Conservation (phyloP, 768 basidiomycete species). For the Suillus spraguei region DNA sequence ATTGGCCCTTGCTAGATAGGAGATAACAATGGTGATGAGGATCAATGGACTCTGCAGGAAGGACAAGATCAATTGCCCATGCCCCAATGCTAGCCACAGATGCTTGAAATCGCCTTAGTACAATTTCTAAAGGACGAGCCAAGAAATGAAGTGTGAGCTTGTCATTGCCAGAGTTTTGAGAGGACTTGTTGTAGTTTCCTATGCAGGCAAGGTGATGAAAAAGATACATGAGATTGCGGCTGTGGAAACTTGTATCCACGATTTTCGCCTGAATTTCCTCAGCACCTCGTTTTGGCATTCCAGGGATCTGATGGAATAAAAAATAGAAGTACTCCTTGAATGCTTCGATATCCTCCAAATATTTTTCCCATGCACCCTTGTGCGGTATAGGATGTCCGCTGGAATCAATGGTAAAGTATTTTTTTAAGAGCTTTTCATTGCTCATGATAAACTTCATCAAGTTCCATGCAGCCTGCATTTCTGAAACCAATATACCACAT, state of each 20-base stretch:
- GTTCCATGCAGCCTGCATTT: neutral
- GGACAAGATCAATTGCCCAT: neutral
- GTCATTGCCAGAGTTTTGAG: neutral
- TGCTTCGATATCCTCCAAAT: neutral
- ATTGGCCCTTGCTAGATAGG: neutral
- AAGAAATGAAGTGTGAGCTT: neutral
- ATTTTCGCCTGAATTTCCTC: neutral
- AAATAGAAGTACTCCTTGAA: neutral
- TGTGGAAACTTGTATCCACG: neutral
- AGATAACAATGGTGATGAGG: neutral
- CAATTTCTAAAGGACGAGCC: neutral
- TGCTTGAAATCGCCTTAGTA: neutral
- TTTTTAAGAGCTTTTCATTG: neutral
- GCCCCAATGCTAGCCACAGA: neutral
- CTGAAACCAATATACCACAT: neutral
- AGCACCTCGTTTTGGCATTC: neutral
- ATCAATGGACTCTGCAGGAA: neutral
- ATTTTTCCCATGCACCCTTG: neutral
- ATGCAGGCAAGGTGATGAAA: neutral
- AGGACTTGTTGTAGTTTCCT: neutral
- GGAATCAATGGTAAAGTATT: neutral
- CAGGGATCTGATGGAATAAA: neutral
- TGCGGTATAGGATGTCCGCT: neutral
- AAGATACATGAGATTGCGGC: neutral
- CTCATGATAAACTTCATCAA: neutral